These are phyloP conservation scores for Ophiostoma montium DNA, from an alignment of 2,329 filamentous ascomycete species.

Conservation along the genomic window DNA sequence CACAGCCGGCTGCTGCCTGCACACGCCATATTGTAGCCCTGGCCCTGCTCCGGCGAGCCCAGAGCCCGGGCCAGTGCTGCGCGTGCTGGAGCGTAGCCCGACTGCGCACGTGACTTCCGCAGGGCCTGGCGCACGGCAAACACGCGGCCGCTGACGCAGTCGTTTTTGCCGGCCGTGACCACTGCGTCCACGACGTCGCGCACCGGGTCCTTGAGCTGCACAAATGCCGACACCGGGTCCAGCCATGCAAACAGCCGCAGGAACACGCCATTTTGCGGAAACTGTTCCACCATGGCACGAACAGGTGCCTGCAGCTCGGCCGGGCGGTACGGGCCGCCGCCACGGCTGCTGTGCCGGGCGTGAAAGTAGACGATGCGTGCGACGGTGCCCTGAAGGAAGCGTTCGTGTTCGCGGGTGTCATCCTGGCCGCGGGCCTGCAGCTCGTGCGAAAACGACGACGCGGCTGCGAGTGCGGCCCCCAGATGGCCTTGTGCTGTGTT, in stretches of 20 bases:
- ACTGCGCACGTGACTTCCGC: conserved; percentile 4
- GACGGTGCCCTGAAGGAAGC: conserved; percentile 45
- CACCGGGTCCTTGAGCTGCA: conserved; percentile 59
- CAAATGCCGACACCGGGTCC: conserved; percentile 33
- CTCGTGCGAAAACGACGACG: conserved; percentile 28
- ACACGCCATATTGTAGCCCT: conserved; percentile 15
- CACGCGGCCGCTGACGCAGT: background rate
- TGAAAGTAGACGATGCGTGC: conserved; percentile 54
- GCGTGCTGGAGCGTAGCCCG: conserved; percentile 12
- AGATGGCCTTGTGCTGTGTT: conserved; percentile 33
- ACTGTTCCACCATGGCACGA: conserved; percentile 42
- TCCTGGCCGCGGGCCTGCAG: conserved; percentile 25
- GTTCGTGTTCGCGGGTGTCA: conserved; percentile 36
- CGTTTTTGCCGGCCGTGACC: conserved; percentile 19
- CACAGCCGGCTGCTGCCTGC: conserved; percentile 26
- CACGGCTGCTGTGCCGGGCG: conserved; percentile 32
- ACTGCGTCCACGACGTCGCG: conserved; percentile 47
- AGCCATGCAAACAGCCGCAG: conserved; percentile 60
- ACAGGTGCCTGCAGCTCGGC: conserved; percentile 49
- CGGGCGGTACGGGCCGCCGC: conserved; percentile 45
- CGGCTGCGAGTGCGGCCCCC: conserved; percentile 29
- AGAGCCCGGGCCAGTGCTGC: conserved; percentile 40
- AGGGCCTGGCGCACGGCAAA: conserved; percentile 40
- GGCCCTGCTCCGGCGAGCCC: conserved; percentile 22
- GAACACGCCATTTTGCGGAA: conserved; percentile 66